Conservation (phyloP, 2,329 filamentous ascomycete species). For the Alternaria sp. region DNA sequence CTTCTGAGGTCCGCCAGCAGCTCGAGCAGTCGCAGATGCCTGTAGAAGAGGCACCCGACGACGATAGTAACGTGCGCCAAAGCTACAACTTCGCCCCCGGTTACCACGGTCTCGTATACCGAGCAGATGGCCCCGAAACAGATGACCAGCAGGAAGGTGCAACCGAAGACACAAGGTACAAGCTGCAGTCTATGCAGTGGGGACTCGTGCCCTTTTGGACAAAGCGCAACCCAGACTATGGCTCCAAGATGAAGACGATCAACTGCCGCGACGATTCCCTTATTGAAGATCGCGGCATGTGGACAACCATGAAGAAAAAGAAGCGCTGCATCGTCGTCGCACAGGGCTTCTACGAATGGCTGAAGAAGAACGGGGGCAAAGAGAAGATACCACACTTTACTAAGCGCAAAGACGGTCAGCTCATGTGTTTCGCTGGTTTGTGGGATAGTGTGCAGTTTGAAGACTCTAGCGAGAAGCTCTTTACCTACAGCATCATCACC, state of each 20-base stretch:
- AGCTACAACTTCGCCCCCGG: slow-evolving; percentile 95
- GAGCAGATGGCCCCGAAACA: slow-evolving; percentile 72
- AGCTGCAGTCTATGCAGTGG: slow-evolving; percentile 95
- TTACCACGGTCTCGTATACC: slow-evolving; percentile 84
- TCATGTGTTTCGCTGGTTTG: slow-evolving; percentile 90
- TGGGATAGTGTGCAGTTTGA: slow-evolving; percentile 90
- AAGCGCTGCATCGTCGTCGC: slow-evolving; percentile 89
- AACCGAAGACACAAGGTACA: slow-evolving; percentile 67
- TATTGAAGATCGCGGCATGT: slow-evolving; percentile 79
- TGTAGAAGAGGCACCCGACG: slow-evolving; percentile 74
- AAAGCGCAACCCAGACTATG: slow-evolving; percentile 80
- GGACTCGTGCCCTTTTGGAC: slow-evolving; percentile 94
- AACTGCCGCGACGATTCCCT: slow-evolving; percentile 94
- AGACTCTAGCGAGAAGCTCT: slow-evolving; percentile 73
- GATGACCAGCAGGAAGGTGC: slow-evolving; percentile 52
- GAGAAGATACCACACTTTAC: slow-evolving; percentile 87
- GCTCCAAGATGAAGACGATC: slow-evolving; percentile 83
- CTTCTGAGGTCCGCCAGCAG: slow-evolving; percentile 76
- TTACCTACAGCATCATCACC: slow-evolving; percentile 94
- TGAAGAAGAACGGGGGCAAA: slow-evolving; percentile 77
- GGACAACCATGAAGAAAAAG: slow-evolving; percentile 86
- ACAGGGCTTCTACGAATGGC: slow-evolving; percentile 96
- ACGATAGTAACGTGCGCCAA: slow-evolving; percentile 71
- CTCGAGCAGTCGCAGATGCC: slow-evolving; percentile 78
- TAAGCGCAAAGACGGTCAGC: slow-evolving; percentile 78